A percentile compares a stretch with the other conserved stretches of the same genome.
phyloP scores from a whole-genome alignment of 139 green algal species.

The Nannochloris sp. region DNA sequence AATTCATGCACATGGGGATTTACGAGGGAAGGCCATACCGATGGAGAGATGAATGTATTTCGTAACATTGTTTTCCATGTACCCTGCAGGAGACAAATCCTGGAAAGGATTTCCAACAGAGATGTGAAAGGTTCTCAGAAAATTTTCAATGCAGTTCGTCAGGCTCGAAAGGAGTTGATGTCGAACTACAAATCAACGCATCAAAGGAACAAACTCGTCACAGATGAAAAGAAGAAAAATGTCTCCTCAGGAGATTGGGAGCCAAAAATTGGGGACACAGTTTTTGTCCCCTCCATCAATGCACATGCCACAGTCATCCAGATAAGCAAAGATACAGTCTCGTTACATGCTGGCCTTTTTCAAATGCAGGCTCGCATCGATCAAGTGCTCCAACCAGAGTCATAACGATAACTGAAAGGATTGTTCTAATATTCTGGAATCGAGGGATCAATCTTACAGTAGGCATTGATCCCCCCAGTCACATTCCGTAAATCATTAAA shows the following conservation, averaged over 20 bases:
- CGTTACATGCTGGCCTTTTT: conserved; percentile 17
- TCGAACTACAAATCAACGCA: background rate
- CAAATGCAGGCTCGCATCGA: conserved; percentile 13
- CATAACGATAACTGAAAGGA: too few species aligned
- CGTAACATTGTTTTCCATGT: background rate
- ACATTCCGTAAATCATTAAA: conserved; percentile 63
- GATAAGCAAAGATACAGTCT: conserved; percentile 8
- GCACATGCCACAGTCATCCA: conserved; percentile 14
- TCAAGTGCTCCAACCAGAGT: conserved; percentile 6
- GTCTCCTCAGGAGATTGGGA: conserved; percentile 5
- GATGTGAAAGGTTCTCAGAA: background rate
- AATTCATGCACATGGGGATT: conserved; percentile 28
- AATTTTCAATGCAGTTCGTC: background rate
- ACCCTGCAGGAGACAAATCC: background rate
- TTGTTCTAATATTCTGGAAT: conserved; percentile 42
- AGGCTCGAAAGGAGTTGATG: background rate
- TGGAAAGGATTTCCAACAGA: background rate
- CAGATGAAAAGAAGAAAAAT: background rate
- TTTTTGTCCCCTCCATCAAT: conserved; percentile 26
- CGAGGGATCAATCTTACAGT: conserved; percentile 39
- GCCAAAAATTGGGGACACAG: conserved; percentile 14
- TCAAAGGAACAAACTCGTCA: background rate
- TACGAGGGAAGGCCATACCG: conserved; percentile 26
- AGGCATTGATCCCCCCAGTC: conserved; percentile 62
- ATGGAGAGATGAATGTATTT: conserved; percentile 1